Evolutionary conservation across 495 filamentous ascomycete genomes (phyloP).

Genomic region (Xylaria sp.): DNA sequence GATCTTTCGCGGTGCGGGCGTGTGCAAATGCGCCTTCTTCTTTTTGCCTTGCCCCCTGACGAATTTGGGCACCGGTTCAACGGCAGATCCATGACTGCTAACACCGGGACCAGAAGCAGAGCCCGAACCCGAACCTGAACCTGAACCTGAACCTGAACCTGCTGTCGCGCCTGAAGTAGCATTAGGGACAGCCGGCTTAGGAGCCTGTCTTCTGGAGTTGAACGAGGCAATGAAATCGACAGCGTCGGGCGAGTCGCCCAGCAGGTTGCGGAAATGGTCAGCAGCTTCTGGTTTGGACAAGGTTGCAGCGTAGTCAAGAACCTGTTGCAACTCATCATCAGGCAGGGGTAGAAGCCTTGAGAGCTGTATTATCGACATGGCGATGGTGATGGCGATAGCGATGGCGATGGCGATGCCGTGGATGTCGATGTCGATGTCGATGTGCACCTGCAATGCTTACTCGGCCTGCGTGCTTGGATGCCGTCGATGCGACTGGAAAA

Average conservation of each 20-base stretch:
- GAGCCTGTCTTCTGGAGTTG: conserved; percentile 71
- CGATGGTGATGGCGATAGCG: not conserved
- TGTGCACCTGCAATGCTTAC: not conserved
- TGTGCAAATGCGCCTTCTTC: conserved; percentile 67
- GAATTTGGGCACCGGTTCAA: conserved; percentile 44
- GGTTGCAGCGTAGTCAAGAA: conserved; percentile 78
- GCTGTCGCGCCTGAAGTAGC: not conserved
- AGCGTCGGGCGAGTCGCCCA: conserved; percentile 84
- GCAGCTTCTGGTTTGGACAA: conserved; percentile 74
- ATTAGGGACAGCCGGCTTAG: conserved; percentile 29
- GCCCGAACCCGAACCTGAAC: not conserved
- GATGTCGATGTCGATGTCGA: no score
- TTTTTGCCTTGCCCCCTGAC: conserved; percentile 50
- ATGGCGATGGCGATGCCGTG: not conserved
- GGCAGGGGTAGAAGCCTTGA: conserved; percentile 82
- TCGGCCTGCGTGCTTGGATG: not conserved
- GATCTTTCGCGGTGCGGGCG: conserved; percentile 71
- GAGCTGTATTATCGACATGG: conserved; percentile 72
- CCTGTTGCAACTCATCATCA: conserved; percentile 78
- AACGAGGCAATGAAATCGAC: conserved; percentile 93
- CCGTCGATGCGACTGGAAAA: not conserved
- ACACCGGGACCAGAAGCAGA: not conserved
- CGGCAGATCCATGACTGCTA: conserved; percentile 28
- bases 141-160: not conserved
- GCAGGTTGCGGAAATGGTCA: conserved; percentile 83